phyloP scores from a whole-genome alignment of 345 rosid species.

The Erodium maritimum region DNA sequence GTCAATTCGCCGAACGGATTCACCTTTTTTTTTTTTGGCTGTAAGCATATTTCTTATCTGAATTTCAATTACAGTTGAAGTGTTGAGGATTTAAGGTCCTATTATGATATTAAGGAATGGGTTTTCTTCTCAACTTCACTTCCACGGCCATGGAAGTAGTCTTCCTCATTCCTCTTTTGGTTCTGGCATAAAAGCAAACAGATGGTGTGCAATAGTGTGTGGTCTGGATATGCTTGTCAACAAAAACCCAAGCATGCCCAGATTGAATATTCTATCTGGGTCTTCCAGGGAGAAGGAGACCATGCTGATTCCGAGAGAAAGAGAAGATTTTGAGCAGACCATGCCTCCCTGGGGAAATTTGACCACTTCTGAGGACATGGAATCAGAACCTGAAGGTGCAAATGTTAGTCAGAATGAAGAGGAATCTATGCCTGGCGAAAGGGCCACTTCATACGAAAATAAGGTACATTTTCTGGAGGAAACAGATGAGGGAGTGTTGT shows the following conservation, averaged over 20 bases:
- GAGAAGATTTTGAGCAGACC: constrained; percentile 14
- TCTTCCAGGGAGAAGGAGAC: background rate
- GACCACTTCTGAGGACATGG: background rate
- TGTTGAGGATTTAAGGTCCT: constrained; percentile 19
- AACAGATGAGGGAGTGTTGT: constrained; percentile 45
- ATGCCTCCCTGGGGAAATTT: constrained; percentile 25
- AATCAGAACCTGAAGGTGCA: constrained; percentile 10
- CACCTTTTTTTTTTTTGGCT: background rate
- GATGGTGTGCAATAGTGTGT: constrained; percentile 9
- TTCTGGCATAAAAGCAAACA: constrained; percentile 18
- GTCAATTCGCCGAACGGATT: background rate
- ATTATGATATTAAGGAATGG: constrained; percentile 13
- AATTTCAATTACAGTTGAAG: constrained; percentile 16
- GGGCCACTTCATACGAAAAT: constrained; percentile 7
- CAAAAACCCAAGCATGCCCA: constrained; percentile 1
- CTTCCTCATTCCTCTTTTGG: constrained; percentile 3
- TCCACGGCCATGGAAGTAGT: constrained; percentile 1
- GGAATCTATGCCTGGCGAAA: background rate
- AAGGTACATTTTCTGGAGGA: constrained; percentile 53
- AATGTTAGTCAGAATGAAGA: constrained; percentile 9
- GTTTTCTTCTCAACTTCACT: constrained; percentile 12
- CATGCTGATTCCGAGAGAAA: background rate
- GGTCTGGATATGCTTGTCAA: constrained; percentile 8
- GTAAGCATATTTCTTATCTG: background rate
- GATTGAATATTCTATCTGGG: constrained; percentile 1